Evolutionary conservation across 2,329 filamentous ascomycete genomes (phyloP).

Genomic region (Trichoderma sp.): DNA sequence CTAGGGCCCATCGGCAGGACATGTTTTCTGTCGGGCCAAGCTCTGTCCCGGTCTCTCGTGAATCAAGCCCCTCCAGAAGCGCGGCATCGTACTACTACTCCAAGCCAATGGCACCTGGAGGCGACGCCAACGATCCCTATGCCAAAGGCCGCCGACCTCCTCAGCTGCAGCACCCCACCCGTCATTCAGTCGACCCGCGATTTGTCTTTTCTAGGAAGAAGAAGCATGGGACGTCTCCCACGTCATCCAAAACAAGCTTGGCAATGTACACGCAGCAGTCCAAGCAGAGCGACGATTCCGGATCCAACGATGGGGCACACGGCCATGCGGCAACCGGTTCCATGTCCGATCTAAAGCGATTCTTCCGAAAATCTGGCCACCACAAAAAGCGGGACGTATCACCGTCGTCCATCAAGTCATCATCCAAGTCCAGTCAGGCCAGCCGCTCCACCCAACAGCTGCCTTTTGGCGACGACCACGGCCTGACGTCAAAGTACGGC

Average conservation of each 20-base stretch:
- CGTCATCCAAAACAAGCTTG: constrained; percentile 50
- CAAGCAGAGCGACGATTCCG: constrained; percentile 15
- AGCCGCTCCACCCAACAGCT: constrained; percentile 58
- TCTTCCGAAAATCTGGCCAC: constrained; percentile 80
- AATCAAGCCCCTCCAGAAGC: constrained; percentile 63
- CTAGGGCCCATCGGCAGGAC: constrained; percentile 48
- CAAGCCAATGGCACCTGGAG: constrained; percentile 74
- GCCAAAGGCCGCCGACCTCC: constrained; percentile 76
- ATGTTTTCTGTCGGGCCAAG: constrained; percentile 53
- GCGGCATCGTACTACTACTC: constrained; percentile 63
- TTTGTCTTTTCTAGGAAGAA: constrained; percentile 83
- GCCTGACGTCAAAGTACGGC: constrained; percentile 85
- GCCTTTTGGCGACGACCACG: constrained; percentile 93
- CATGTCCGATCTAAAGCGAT: constrained; percentile 94
- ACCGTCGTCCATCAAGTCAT: constrained; percentile 54
- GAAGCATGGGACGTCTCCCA: constrained; percentile 53
- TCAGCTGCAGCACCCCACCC: constrained; percentile 61
- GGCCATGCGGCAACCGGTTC: constrained; percentile 60
- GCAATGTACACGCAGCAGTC: constrained; percentile 33
- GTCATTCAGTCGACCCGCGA: constrained; percentile 67
- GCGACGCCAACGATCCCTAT: constrained; percentile 81
- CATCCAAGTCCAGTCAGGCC: constrained; percentile 35
- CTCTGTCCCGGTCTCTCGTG: constrained; percentile 58
- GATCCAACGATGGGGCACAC: constrained; percentile 21
- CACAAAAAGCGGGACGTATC: constrained; percentile 69